phyloP scores from a whole-genome alignment of 805 yeast genomes.

The Cephaloascus fragrans region DNA sequence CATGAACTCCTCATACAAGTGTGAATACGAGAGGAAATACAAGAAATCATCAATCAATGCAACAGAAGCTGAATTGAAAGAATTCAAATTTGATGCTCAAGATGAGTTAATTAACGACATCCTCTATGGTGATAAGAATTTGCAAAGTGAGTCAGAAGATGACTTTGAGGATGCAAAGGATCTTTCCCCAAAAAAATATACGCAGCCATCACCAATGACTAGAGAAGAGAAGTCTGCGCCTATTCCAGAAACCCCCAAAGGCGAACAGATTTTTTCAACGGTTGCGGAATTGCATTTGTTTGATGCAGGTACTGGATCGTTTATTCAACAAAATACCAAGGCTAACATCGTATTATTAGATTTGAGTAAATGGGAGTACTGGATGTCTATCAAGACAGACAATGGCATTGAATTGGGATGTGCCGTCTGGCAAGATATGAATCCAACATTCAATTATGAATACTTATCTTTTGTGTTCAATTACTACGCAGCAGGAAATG shows the following conservation, averaged over 20 bases:
- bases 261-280: conserved; percentile 1
- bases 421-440: conserved; percentile 32
- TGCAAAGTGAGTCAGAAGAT: neutral
- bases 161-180: conserved; percentile 11
- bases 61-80: conserved; percentile 38
- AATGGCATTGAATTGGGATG: conserved; percentile 5
- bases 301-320: conserved; percentile 40
- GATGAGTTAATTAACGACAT: conserved; percentile 16
- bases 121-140: conserved; percentile 1
- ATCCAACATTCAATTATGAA: conserved; percentile 57
- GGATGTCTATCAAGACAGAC: conserved; percentile 31
- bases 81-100: conserved; percentile 35
- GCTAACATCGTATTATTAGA: conserved; percentile 30
- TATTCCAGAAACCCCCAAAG: neutral
- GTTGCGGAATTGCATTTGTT: conserved; percentile 42
- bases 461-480: conserved; percentile 58
- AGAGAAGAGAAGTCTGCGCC: neutral
- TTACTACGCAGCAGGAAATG: conserved; percentile 26
- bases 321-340: conserved; percentile 28
- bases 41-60: conserved; percentile 39
- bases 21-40: conserved; percentile 72
- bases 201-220: neutral
- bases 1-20: conserved; percentile 48
- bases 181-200: neutral
- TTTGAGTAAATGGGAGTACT: conserved; percentile 39